phyloP scores from a whole-genome alignment of 2,329 filamentous ascomycete species.

The Botrytis cinerea region DNA sequence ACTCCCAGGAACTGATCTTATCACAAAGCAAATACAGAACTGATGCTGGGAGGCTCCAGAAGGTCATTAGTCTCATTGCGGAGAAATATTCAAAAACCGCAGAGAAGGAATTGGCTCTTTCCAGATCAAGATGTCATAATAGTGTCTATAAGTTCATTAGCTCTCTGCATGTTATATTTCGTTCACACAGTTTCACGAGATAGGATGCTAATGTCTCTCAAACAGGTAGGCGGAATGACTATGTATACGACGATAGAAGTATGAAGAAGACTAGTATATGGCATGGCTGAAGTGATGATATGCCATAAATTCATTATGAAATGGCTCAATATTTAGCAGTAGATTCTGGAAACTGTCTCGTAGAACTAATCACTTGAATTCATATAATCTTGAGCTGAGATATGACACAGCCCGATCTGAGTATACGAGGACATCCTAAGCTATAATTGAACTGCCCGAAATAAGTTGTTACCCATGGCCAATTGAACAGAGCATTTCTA shows the following conservation, averaged over 20 bases:
- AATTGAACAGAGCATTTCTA: neutral
- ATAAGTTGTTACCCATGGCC: neutral
- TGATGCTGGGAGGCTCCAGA: too few relatives aligned
- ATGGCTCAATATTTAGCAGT: neutral
- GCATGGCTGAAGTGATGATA: neutral
- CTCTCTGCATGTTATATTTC: too few relatives aligned
- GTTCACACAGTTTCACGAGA: neutral
- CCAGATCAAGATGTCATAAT: neutral
- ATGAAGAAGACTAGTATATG: neutral
- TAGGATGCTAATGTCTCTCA: fast-evolving
- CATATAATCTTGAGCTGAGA: neutral
- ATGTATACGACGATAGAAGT: neutral
- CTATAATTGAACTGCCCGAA: fast-evolving
- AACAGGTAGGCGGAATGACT: neutral
- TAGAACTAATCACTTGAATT: too few relatives aligned
- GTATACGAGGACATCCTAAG: neutral
- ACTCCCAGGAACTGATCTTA: too few relatives aligned
- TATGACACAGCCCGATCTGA: neutral
- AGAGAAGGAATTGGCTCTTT: too few relatives aligned
- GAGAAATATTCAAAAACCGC: too few relatives aligned
- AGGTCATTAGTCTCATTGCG: too few relatives aligned
- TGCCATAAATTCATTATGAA: neutral
- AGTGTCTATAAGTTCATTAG: neutral
- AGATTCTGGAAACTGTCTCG: too few relatives aligned
- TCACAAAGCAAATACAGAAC: too few relatives aligned